Base-by-base conservation (phyloP, 768 basidiomycete species). In the Multifurca ochricompacta region DNA sequence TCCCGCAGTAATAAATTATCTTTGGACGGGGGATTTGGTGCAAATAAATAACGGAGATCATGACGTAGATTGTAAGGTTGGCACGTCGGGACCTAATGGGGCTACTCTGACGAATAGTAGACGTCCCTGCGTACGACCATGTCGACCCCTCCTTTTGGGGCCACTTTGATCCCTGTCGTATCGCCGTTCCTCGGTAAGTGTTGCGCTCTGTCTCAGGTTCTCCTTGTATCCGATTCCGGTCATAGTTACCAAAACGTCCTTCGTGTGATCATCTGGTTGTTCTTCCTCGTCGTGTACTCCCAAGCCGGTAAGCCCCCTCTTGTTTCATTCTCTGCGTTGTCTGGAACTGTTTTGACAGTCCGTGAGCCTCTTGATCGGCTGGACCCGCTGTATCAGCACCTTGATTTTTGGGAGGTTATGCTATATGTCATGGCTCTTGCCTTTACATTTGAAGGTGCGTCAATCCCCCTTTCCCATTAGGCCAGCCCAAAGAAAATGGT, bases 11-110 rank as follows among this genome's bases (percentile, higher is more conserved):
- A 83, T 94, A 36, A 80, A 81, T 62, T 75, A 81, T 0, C 73
- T 97, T 19, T 95, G 94, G 92, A 75, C 69, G 9, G 94, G 94
- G 14, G 80, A 85, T 18, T 76, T 90, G 54, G 76, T 95, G 3
- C 94, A 94, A 67, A 77, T 75, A 53, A 83, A 87, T 58, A 85
- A 85, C 57, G 81, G 80, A 2, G 63, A 87, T 51, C 74, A 87
- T 59, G 83, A 88, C 46, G 84, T 93, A 39, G 87, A 89, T 56
- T 95, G 89, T 84, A 59, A 63, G 78, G 62, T 1, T 43, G 43
- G 6, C 35, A 41, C 10, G 3, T 39, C 34, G 30, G 37, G 3
- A 10, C 9, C 11, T 23, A 19, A 21, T 14, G 31, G 28, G 31
- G 28, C 14, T 48, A 42, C 23, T 31, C 39, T 54, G 23, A 53